Percentiles rank a stretch among this genome's conserved stretches.
Conservation (phyloP, 352 stramenopile genomes). For the Hyaloperonospora arabidopsidis region DNA sequence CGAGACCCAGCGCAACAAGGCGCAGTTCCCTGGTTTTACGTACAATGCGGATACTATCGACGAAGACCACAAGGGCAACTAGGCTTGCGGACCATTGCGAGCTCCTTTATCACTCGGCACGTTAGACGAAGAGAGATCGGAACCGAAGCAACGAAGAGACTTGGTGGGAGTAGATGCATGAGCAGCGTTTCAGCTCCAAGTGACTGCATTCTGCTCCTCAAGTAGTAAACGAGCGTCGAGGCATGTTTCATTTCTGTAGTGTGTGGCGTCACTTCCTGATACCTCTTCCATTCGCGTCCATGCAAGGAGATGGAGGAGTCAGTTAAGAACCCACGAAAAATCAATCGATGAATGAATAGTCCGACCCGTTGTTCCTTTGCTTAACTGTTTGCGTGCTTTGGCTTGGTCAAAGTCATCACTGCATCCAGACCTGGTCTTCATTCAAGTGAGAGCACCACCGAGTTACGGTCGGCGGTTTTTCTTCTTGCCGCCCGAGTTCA, state of each 20-base stretch:
- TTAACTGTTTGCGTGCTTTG: too few species aligned
- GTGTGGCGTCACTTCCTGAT: constrained; percentile 16
- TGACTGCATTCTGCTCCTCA: constrained; percentile 14
- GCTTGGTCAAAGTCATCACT: too few species aligned
- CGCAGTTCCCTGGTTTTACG: constrained; percentile 85
- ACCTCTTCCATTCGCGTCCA: constrained; percentile 24
- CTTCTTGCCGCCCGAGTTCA: constrained; percentile 74
- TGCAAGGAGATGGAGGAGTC: constrained; percentile 25
- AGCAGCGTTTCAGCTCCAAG: constrained; percentile 2
- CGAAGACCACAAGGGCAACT: constrained; percentile 79
- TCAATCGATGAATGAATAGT: constrained; percentile 27
- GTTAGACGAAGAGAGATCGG: constrained; percentile 30
- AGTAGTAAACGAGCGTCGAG: constrained; percentile 13
- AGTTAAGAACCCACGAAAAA: constrained; percentile 29
- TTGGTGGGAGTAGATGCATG: constrained; percentile 17
- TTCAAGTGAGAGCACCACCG: too few species aligned
- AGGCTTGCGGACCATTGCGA: constrained; percentile 20
- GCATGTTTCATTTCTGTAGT: constrained; percentile 31
- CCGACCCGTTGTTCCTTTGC: constrained; percentile 12
- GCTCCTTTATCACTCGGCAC: constrained; percentile 20
- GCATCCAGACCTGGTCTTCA: too few species aligned
- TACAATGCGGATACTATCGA: constrained; percentile 87
- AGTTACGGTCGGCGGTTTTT: constrained; percentile 47
- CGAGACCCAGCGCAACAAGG: constrained; percentile 86
- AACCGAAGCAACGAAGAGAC: constrained; percentile 21